These are phyloP conservation scores for Starmerella sp. DNA, from an alignment of 805 yeast species.

Conservation along the genomic window DNA sequence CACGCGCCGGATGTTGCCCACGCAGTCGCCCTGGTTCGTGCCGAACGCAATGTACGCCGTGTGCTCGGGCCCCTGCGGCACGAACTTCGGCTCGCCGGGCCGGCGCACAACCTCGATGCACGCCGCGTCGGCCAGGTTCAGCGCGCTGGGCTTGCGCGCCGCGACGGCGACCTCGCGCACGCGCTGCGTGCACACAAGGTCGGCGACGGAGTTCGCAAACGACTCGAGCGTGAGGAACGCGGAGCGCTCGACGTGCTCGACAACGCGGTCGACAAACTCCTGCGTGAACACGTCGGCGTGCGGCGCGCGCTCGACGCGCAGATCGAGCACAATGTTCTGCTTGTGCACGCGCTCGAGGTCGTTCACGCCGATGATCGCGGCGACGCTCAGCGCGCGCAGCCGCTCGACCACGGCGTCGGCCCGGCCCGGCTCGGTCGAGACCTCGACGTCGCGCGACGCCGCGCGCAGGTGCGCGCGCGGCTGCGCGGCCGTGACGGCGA, in stretches of 20 bases:
- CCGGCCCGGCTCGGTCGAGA: slow-evolving; percentile 23
- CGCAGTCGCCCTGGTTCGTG: slow-evolving; percentile 66
- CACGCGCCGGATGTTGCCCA: slow-evolving; percentile 49
- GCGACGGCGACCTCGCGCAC: slow-evolving; percentile 40
- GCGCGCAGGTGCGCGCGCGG: slow-evolving; percentile 53
- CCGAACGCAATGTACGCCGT: slow-evolving; percentile 67
- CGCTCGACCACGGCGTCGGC: slow-evolving; percentile 7
- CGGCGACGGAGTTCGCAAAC: slow-evolving; percentile 61
- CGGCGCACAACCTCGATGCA: slow-evolving; percentile 64
- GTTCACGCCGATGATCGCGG: slow-evolving; percentile 86
- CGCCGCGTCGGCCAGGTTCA: slow-evolving; percentile 76
- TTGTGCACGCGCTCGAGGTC: slow-evolving; percentile 74
- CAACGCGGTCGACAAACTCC: slow-evolving; percentile 28
- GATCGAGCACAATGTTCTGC: slow-evolving; percentile 60
- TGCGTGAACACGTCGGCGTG: slow-evolving; percentile 17
- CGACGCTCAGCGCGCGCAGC: slow-evolving; percentile 37
- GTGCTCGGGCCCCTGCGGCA: not conserved
- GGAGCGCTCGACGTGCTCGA: slow-evolving; percentile 57
- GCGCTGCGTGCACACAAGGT: slow-evolving; percentile 37
- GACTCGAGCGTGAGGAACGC: slow-evolving; percentile 92
- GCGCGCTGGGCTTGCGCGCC: slow-evolving; percentile 81
- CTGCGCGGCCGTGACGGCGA: slow-evolving; percentile 34
- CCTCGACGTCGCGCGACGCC: slow-evolving; percentile 35
- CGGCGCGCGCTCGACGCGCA: slow-evolving; percentile 36
- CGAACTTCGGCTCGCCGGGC: slow-evolving; percentile 31